phyloP scores from a whole-genome alignment of 2,329 filamentous ascomycete genomes.

The Lachnellula cervina region DNA sequence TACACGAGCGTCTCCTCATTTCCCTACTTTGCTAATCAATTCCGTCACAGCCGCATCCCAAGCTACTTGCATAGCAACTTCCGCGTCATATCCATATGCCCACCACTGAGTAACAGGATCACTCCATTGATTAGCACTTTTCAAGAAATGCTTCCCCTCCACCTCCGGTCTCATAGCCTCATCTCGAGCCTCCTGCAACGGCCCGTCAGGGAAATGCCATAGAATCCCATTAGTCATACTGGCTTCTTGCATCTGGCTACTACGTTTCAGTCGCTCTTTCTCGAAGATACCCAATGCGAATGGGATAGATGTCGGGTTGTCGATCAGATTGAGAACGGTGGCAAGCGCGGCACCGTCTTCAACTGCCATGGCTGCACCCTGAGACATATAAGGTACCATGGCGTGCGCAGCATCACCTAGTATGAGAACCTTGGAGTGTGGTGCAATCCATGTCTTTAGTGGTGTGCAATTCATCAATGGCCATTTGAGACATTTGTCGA shows the following conservation, averaged over 20 bases:
- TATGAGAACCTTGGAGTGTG: constrained; percentile 15
- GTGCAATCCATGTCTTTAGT: constrained; percentile 18
- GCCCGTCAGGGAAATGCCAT: constrained; percentile 18
- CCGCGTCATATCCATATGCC: constrained; percentile 39
- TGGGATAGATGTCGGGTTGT: constrained; percentile 41
- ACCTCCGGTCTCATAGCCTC: constrained; percentile 36
- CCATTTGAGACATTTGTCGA: constrained; percentile 14
- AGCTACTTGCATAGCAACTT: constrained; percentile 18
- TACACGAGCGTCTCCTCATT: too few relatives aligned
- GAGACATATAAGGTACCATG: constrained; percentile 51
- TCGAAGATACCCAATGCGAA: constrained; percentile 51
- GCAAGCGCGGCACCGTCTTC: constrained; percentile 56
- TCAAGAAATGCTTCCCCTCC: constrained; percentile 31
- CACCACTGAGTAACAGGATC: constrained; percentile 37
- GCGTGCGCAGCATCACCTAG: constrained; percentile 49
- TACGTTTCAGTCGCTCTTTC: constrained; percentile 49
- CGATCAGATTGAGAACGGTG: constrained; percentile 42
- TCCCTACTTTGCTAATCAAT: too few relatives aligned
- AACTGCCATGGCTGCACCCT: constrained; percentile 61
- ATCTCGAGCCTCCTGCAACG: constrained; percentile 13
- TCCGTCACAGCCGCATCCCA: constrained; percentile 8
- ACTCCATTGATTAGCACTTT: constrained; percentile 39
- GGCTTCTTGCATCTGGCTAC: constrained; percentile 10
- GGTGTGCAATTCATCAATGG: constrained; percentile 2
- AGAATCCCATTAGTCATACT: constrained; percentile 7